A percentile compares a stretch with the other conserved stretches of the same genome.
Conservation (phyloP, 768 basidiomycete genomes). For the Zangia roseola region DNA sequence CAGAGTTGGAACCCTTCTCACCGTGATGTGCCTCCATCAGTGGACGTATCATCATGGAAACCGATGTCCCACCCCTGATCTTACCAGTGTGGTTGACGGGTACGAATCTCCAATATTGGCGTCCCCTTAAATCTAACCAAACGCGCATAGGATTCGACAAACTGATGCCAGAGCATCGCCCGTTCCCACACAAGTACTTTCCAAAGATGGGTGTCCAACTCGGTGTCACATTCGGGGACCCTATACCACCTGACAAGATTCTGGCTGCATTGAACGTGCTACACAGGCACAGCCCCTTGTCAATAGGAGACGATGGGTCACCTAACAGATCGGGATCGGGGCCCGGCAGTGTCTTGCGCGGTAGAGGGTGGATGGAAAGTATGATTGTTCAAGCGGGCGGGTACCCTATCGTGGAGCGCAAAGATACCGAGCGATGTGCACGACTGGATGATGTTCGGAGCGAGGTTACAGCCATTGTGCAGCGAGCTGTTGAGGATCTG, state of each 20-base stretch:
- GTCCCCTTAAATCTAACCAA: neutral
- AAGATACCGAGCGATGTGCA: constrained; percentile 8
- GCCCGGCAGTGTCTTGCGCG: neutral
- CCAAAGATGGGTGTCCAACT: constrained; percentile 62
- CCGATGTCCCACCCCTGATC: constrained; percentile 63
- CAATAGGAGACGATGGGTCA: neutral
- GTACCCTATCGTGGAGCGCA: constrained; percentile 1
- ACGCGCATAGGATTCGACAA: constrained; percentile 66
- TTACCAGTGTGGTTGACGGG: constrained; percentile 96
- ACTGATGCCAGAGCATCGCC: constrained; percentile 86
- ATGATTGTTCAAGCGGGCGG: constrained; percentile 6
- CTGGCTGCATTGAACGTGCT: constrained; percentile 17
- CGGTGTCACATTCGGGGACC: constrained; percentile 78
- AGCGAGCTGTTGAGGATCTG: constrained; percentile 50
- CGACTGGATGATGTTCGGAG: constrained; percentile 45
- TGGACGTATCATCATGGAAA: constrained; percentile 79
- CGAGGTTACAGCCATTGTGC: constrained; percentile 53
- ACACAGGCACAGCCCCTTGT: neutral
- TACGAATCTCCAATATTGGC: constrained; percentile 18
- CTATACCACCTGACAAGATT: constrained; percentile 50
- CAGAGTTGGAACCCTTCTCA: neutral
- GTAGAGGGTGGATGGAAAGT: constrained; percentile 15
- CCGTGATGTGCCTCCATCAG: constrained; percentile 37
- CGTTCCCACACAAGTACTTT: constrained; percentile 69
- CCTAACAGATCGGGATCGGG: neutral